phyloP scores from a whole-genome alignment of 345 rosid species.

The Populus davidiana region DNA sequence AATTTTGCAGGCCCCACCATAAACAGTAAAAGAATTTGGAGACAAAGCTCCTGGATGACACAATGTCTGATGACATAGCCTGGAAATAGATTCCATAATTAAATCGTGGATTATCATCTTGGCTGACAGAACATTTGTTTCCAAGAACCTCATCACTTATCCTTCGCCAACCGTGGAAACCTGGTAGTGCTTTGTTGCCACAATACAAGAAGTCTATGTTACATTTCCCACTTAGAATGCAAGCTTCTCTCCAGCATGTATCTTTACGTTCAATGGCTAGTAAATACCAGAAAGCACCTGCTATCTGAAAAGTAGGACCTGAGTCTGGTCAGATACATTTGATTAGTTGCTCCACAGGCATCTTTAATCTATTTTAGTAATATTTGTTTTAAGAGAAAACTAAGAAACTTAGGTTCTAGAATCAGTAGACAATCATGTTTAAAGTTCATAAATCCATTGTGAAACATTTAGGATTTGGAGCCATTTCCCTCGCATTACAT shows the following conservation, averaged over 20 bases:
- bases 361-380: background rate
- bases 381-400: background rate
- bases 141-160: slow-evolving; percentile 41
- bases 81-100: slow-evolving; percentile 72
- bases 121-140: slow-evolving; percentile 35
- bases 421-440: background rate
- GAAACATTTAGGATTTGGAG: background rate
- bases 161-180: slow-evolving; percentile 52
- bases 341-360: background rate
- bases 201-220: slow-evolving; percentile 56
- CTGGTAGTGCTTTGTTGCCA: slow-evolving; percentile 44
- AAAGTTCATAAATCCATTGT: background rate
- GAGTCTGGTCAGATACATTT: background rate
- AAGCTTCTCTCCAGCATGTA: slow-evolving; percentile 67
- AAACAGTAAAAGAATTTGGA: slow-evolving; percentile 73
- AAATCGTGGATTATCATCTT: slow-evolving; percentile 33
- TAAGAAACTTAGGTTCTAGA: background rate
- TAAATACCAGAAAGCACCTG: slow-evolving; percentile 81
- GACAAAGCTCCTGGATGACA: slow-evolving; percentile 44
- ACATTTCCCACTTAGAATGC: slow-evolving; percentile 41
- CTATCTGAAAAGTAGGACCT: slow-evolving; percentile 45
- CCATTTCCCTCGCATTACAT: background rate
- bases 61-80: slow-evolving; percentile 60
- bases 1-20: slow-evolving; percentile 93
- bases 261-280: slow-evolving; percentile 75